A percentile compares a stretch with the other conserved stretches of the same genome.
These are phyloP conservation scores for Jatropha curcas DNA, from an alignment of 345 rosid genomes.

Conservation along the genomic window DNA sequence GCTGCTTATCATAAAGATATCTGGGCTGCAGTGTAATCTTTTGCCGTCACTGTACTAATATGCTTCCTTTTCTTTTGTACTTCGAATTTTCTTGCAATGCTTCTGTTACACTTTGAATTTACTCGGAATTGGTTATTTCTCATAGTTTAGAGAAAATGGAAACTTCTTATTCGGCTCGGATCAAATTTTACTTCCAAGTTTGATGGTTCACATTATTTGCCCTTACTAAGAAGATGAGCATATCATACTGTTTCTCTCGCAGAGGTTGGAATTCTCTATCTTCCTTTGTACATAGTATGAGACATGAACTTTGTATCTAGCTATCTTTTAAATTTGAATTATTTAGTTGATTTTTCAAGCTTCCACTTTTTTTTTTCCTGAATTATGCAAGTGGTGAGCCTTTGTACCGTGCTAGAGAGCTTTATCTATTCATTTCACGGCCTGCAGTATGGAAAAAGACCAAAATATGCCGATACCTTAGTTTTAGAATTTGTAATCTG, in stretches of 20 bases:
- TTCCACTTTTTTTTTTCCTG: neutral
- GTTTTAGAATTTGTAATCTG: too few species aligned
- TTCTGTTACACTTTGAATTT: neutral
- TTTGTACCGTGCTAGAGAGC: neutral
- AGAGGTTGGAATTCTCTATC: neutral
- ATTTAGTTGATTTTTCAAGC: constrained; percentile 2
- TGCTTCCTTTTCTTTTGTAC: constrained; percentile 15
- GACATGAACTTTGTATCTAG: constrained; percentile 14
- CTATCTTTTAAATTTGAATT: neutral
- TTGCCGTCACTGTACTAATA: neutral
- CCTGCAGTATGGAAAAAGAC: neutral
- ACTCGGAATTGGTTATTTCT: neutral
- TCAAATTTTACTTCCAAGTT: constrained; percentile 1
- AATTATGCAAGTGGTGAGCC: neutral
- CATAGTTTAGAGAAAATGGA: constrained; percentile 12
- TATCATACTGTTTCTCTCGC: constrained; percentile 1
- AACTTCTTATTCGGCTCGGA: neutral
- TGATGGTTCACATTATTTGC: neutral
- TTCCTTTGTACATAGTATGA: neutral
- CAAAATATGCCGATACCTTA: neutral
- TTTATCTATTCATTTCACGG: neutral
- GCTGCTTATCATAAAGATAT: neutral
- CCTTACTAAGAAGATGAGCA: neutral
- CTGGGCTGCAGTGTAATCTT: neutral
- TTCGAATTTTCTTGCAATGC: too few species aligned